Conservation (phyloP, 2,329 filamentous ascomycete species). For the Fusarium sp. region DNA sequence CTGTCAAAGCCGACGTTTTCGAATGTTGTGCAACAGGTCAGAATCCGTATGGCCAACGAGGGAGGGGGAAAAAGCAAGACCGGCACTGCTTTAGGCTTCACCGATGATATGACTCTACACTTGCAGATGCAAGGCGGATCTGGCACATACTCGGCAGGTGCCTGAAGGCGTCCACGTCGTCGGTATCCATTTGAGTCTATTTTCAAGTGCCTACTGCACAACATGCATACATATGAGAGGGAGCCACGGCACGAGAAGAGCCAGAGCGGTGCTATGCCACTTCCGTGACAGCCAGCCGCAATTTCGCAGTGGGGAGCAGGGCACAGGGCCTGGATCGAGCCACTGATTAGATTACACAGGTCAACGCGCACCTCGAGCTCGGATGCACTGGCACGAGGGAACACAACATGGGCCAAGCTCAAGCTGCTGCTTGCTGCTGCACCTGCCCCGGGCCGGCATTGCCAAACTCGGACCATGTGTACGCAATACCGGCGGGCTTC, state of each 20-base stretch:
- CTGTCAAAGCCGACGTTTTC: slow-evolving; percentile 24
- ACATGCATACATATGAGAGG: slow-evolving; percentile 43
- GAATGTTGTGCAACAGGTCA: slow-evolving; percentile 12
- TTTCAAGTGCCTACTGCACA: slow-evolving; percentile 42
- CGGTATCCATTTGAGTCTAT: slow-evolving; percentile 40
- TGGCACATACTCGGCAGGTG: slow-evolving; percentile 37
- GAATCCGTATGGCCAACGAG: not conserved
- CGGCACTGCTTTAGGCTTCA: slow-evolving; percentile 39
- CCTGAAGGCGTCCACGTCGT: slow-evolving; percentile 42
- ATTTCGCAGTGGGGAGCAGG: slow-evolving; percentile 24
- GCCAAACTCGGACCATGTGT: slow-evolving; percentile 21
- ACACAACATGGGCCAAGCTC: slow-evolving; percentile 14
- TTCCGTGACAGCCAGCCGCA: slow-evolving; percentile 35
- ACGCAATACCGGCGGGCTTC: slow-evolving; percentile 31
- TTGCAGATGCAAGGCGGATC: slow-evolving; percentile 38
- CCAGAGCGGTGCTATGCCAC: slow-evolving; percentile 35
- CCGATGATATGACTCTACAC: slow-evolving; percentile 39
- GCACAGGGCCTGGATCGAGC: slow-evolving; percentile 27
- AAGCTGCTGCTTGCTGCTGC: slow-evolving; percentile 3
- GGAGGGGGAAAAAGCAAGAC: not conserved
- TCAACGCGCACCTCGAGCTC: slow-evolving; percentile 22
- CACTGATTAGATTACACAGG: slow-evolving; percentile 23
- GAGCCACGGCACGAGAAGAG: slow-evolving; percentile 35
- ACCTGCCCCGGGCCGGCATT: slow-evolving; percentile 28
- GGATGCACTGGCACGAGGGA: slow-evolving; percentile 23